These are phyloP conservation scores for Straminergon stramineum DNA, from an alignment of 225 moss, liverwort and hornwort species.

Conservation along the genomic window DNA sequence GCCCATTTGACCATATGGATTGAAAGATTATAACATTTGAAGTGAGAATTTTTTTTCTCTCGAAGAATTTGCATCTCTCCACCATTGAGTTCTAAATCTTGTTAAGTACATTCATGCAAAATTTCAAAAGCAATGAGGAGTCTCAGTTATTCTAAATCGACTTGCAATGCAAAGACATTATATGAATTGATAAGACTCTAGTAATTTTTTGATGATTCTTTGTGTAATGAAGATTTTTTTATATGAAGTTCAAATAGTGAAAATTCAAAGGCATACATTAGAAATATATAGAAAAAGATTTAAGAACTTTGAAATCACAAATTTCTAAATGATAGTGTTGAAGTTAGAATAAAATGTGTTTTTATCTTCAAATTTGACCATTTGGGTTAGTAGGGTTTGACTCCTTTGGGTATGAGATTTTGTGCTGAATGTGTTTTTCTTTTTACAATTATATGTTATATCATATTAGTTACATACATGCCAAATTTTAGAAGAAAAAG, in stretches of 20 bases:
- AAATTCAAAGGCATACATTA: neutral
- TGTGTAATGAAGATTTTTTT: neutral
- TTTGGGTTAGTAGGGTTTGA: neutral
- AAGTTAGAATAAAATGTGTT: neutral
- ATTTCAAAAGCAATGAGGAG: neutral
- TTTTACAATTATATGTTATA: no score
- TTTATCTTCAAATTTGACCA: neutral
- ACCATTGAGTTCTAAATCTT: neutral
- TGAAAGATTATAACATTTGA: neutral
- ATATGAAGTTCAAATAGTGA: neutral
- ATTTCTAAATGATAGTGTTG: neutral
- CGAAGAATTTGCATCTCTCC: fast-evolving
- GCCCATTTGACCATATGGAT: fast-evolving
- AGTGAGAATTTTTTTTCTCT: neutral
- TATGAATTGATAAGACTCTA: neutral
- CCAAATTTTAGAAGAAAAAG: no score
- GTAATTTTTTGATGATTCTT: neutral
- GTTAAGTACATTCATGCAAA: neutral
- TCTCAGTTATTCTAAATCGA: neutral
- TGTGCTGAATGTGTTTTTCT: no score
- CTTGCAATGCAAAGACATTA: neutral
- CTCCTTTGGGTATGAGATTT: neutral
- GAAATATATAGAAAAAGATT: neutral
- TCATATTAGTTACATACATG: no score
- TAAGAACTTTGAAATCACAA: neutral